Percentiles rank a stretch among this genome's conserved stretches.
phyloP scores from a whole-genome alignment of 2,329 filamentous ascomycete species.

The Curvularia eragrostidis region DNA sequence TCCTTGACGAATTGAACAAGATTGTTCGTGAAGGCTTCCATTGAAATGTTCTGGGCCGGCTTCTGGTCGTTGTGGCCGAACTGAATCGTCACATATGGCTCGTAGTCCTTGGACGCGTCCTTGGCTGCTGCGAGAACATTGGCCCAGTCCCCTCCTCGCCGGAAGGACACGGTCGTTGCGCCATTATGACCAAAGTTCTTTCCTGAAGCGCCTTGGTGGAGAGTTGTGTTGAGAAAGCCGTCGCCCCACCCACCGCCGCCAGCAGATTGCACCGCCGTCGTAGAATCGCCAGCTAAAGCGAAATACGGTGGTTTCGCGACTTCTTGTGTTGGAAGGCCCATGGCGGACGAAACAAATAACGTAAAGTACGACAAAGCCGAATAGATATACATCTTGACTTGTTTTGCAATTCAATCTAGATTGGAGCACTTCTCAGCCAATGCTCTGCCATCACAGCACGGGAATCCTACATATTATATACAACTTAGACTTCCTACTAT shows the following conservation, averaged over 20 bases:
- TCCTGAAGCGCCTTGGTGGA: constrained; percentile 58
- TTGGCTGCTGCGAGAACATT: constrained; percentile 54
- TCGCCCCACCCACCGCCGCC: constrained; percentile 60
- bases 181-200: constrained; percentile 62
- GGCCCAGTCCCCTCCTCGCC: constrained; percentile 60
- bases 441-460: neutral
- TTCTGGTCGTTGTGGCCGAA: constrained; percentile 70
- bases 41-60: constrained; percentile 51
- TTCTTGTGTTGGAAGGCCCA: constrained; percentile 3
- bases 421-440: neutral
- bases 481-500: neutral
- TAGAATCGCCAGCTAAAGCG: constrained; percentile 48
- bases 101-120: constrained; percentile 44
- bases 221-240: constrained; percentile 59
- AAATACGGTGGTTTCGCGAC: constrained; percentile 32
- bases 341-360: constrained; percentile 2
- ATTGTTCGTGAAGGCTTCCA: constrained; percentile 59
- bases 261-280: constrained; percentile 39
- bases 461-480: neutral
- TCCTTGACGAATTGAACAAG: constrained; percentile 53
- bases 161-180: constrained; percentile 63
- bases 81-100: constrained; percentile 62
- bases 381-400: constrained; percentile 8
- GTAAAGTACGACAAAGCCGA: constrained; percentile 4
- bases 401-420: neutral